Base-by-base conservation (phyloP, 2,329 filamentous ascomycete species). In the Colletotrichum nymphaeae region DNA sequence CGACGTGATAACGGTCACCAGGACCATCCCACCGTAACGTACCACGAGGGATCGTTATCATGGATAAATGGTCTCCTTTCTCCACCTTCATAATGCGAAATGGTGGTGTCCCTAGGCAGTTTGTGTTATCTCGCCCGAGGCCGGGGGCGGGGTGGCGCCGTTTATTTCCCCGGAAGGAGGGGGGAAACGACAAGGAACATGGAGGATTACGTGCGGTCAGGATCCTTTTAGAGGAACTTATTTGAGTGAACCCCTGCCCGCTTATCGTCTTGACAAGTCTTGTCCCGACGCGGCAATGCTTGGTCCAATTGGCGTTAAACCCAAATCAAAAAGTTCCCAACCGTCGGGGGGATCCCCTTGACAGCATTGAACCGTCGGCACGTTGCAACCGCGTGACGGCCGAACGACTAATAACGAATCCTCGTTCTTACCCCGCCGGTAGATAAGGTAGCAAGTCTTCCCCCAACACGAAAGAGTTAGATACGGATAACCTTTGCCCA, bases 271-370 rank as follows among this genome's bases (percentile, higher is more conserved):
- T 57, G 71, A 56, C 56, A 66, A 30, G 35, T 66, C 71, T 73
- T 42, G 71, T 73, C 71, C 71, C 71, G 71, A 56, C 71, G 58
- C 32, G 71, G 71, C 71, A 70, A 70, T 52, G 71, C 71, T 73
- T 73, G 35, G 42, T 52, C 46, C 46, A 57, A 52, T 66, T 35
- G 63, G 42, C 53, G 32, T 59, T 26, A 59, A 60, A 69, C 42
- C 30, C 66, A 52, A 70, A 60, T 30, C 19, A 49, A 49, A 49
- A 49, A 49, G 19, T n/a, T 49, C 42, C 42, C 26, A 26, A 24
- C 37, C 55, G 46, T 58, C 26, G 12, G 66, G 69, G 69, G 42
- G 69, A 46, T 55, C 42, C 42, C 71, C 67, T 28, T 63, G 60
- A 42, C 63, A 46, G 11, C 32, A 35, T 35, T 35, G 32, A 12